Conservation (phyloP, 768 basidiomycete species). For the Mrakia blollopis region DNA sequence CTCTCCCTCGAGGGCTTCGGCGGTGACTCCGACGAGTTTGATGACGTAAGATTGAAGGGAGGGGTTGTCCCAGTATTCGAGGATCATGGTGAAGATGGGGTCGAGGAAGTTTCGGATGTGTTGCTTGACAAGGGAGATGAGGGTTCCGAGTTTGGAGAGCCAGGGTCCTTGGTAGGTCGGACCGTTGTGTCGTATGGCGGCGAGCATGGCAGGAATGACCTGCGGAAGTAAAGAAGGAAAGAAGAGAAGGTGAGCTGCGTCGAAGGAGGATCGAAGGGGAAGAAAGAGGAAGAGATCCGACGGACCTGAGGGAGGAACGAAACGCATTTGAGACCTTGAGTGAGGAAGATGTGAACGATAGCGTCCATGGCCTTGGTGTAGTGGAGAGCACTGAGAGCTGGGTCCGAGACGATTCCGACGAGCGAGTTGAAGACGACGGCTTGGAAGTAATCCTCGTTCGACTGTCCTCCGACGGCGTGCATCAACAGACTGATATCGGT, state of each 20-base stretch:
- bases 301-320: conserved; percentile 85
- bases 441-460: conserved; percentile 90
- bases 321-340: conserved; percentile 92
- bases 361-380: conserved; percentile 86
- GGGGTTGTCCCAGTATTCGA: conserved; percentile 79
- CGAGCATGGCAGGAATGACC: conserved; percentile 91
- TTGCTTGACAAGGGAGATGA: conserved; percentile 93
- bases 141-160: conserved; percentile 88
- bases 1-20: conserved; percentile 89
- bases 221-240: not conserved
- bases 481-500: conserved; percentile 48
- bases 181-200: conserved; percentile 70
- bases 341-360: conserved; percentile 98
- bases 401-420: conserved; percentile 79
- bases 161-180: conserved; percentile 85
- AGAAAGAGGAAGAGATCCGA: not conserved
- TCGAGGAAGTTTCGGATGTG: conserved; percentile 89
- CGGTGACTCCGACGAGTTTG: conserved; percentile 83
- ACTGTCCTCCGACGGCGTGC: conserved; percentile 50
- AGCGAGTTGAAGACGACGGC: conserved; percentile 87
- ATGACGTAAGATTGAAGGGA: conserved; percentile 86
- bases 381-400: conserved; percentile 76
- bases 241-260: not conserved
- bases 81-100: conserved; percentile 76
- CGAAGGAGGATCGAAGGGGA: not conserved